A percentile compares a stretch with the other conserved stretches of the same genome.
Evolutionary conservation across 176 grass and related monocot species (phyloP).

Genomic region (Eragrostis curvula): DNA sequence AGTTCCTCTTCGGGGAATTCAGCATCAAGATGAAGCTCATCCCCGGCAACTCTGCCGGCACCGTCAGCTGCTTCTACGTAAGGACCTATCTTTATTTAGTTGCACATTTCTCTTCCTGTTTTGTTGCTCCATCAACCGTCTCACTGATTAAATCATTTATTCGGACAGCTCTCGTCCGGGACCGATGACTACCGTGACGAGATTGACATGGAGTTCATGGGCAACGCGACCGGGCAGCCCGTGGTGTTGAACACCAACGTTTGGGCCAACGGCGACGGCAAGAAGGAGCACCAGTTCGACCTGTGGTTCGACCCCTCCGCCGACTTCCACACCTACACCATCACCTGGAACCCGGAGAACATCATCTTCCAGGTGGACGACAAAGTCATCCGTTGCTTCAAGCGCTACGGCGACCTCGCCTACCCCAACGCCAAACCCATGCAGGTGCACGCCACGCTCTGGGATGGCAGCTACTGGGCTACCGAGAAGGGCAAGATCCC

Average conservation of each 20-base stretch:
- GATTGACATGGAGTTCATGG: constrained; percentile 39
- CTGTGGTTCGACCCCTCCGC: constrained; percentile 58
- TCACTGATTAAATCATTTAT: neutral
- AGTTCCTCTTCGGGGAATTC: constrained; percentile 60
- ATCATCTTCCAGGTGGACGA: constrained; percentile 65
- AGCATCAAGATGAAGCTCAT: constrained; percentile 55
- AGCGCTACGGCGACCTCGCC: constrained; percentile 64
- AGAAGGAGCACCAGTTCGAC: constrained; percentile 54
- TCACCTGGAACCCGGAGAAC: constrained; percentile 51
- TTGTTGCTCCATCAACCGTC: neutral
- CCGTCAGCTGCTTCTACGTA: constrained; percentile 49
- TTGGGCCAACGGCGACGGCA: constrained; percentile 11
- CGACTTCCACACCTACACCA: constrained; percentile 58
- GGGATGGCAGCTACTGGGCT: constrained; percentile 88
- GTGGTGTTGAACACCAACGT: constrained; percentile 35
- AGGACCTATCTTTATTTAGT: neutral
- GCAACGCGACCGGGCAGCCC: neutral
- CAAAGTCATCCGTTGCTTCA: constrained; percentile 44
- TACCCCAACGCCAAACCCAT: constrained; percentile 60
- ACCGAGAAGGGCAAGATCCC: constrained; percentile 67
- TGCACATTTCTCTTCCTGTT: neutral
- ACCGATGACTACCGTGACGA: constrained; percentile 9
- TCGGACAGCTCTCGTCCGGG: constrained; percentile 33
- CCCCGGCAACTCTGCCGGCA: constrained; percentile 62
- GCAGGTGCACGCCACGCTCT: constrained; percentile 75